These are phyloP conservation scores for Leersia perrieri DNA, from an alignment of 176 grass and related monocot species.

Conservation along the genomic window DNA sequence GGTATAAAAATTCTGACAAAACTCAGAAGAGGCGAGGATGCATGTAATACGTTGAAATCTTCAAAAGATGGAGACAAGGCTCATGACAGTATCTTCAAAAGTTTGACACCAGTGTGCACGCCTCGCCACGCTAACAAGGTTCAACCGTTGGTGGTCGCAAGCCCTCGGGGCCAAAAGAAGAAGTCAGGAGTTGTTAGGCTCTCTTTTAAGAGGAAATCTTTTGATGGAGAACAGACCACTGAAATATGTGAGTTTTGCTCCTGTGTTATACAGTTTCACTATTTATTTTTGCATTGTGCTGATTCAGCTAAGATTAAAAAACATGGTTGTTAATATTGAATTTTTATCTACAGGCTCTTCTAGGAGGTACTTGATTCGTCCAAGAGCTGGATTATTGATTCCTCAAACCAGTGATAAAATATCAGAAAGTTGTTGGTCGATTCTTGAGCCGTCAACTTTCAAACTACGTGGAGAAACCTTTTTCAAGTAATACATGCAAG, in stretches of 20 bases:
- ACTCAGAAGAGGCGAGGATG: slow-evolving; percentile 56
- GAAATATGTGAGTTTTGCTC: slow-evolving; percentile 68
- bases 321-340: slow-evolving; percentile 25
- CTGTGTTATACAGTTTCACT: neutral
- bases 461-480: slow-evolving; percentile 83
- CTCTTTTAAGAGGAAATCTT: slow-evolving; percentile 88
- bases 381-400: slow-evolving; percentile 67
- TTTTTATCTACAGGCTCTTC: slow-evolving; percentile 59
- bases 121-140: slow-evolving; percentile 74
- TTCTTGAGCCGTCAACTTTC: slow-evolving; percentile 80
- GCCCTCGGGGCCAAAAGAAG: slow-evolving; percentile 66
- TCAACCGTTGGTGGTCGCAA: slow-evolving; percentile 52
- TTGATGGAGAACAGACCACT: slow-evolving; percentile 89
- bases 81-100: slow-evolving; percentile 62
- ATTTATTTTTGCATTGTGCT: neutral
- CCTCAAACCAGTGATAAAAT: slow-evolving; percentile 60
- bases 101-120: slow-evolving; percentile 70
- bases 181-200: slow-evolving; percentile 81
- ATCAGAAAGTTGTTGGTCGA: slow-evolving; percentile 73
- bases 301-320: neutral
- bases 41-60: slow-evolving; percentile 40
- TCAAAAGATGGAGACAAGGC: slow-evolving; percentile 56
- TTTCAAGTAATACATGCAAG: slow-evolving; percentile 64
- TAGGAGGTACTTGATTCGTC: slow-evolving; percentile 70
- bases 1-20: slow-evolving; percentile 46